Percentiles rank a stretch among this genome's conserved stretches.
These are phyloP conservation scores for Hura crepitans DNA, from an alignment of 441 rosid species.

Conservation along the genomic window DNA sequence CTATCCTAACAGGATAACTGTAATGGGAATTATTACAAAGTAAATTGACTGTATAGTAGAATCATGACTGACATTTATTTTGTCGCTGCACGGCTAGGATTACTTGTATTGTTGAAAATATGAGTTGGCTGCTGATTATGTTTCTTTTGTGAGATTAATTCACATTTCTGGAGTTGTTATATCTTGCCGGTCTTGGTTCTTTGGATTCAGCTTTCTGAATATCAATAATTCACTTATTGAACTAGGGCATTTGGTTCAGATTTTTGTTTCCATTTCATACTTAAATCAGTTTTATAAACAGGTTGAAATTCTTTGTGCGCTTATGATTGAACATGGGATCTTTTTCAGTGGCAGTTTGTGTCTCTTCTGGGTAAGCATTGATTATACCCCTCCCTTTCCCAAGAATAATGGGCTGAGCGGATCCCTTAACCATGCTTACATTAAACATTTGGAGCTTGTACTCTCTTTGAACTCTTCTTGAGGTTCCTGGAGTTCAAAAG, in stretches of 20 bases:
- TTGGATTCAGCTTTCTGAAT: background rate
- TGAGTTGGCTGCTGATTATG: background rate
- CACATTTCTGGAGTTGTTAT: background rate
- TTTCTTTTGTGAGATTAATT: background rate
- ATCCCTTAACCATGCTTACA: slow-evolving; percentile 34
- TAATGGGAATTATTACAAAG: background rate
- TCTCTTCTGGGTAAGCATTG: slow-evolving; percentile 23
- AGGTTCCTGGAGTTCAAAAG: slow-evolving; percentile 39
- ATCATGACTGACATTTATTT: background rate
- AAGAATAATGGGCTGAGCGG: slow-evolving; percentile 32
- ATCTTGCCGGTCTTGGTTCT: background rate
- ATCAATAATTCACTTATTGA: background rate
- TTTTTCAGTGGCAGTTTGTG: background rate
- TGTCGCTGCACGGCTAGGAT: background rate
- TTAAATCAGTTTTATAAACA: background rate
- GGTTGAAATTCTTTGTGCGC: background rate
- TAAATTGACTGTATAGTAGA: background rate
- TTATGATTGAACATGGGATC: background rate
- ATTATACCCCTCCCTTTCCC: slow-evolving; percentile 26
- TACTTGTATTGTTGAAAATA: background rate
- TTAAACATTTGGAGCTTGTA: slow-evolving; percentile 35
- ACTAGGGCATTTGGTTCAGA: background rate
- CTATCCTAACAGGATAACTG: background rate
- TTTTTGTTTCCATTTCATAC: background rate
- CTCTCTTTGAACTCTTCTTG: slow-evolving; percentile 33